A percentile compares a stretch with the other conserved stretches of the same genome.
Evolutionary conservation across 2,329 filamentous ascomycete genomes (phyloP).

Genomic region (Penicillium aurantiogriseum): DNA sequence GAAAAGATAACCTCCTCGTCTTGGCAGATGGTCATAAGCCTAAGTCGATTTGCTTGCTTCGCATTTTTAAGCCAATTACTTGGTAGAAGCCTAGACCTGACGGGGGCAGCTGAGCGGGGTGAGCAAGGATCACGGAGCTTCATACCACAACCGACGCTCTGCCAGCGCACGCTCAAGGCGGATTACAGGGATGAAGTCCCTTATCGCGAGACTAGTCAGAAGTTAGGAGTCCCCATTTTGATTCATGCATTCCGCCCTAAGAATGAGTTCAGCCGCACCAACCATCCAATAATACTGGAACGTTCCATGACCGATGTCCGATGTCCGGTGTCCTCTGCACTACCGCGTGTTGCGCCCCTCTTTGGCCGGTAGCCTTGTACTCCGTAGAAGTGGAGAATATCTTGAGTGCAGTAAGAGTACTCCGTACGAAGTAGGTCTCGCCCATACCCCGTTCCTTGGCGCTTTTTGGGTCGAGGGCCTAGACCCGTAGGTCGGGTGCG

Average conservation of each 20-base stretch:
- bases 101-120: not conserved
- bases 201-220: not conserved
- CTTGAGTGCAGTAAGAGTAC: not conserved
- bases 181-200: not conserved
- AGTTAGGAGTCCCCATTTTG: not conserved
- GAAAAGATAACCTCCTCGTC: not conserved
- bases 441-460: not conserved
- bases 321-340: not conserved
- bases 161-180: not conserved
- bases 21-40: not conserved
- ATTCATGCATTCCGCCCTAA: not conserved
- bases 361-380: too few species aligned
- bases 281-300: not conserved
- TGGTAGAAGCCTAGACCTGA: not conserved
- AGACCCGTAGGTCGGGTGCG: not conserved
- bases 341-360: not conserved
- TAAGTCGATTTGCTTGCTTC: not conserved
- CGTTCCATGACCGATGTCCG: not conserved
- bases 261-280: not conserved
- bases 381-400: not conserved
- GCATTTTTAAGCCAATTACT: not conserved
- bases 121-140: not conserved
- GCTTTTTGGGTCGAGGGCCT: not conserved
- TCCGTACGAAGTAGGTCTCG: not conserved
- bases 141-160: not conserved